Base-by-base conservation (phyloP, 2,329 filamentous ascomycete species). In the Talaromyces amestolkiae region DNA sequence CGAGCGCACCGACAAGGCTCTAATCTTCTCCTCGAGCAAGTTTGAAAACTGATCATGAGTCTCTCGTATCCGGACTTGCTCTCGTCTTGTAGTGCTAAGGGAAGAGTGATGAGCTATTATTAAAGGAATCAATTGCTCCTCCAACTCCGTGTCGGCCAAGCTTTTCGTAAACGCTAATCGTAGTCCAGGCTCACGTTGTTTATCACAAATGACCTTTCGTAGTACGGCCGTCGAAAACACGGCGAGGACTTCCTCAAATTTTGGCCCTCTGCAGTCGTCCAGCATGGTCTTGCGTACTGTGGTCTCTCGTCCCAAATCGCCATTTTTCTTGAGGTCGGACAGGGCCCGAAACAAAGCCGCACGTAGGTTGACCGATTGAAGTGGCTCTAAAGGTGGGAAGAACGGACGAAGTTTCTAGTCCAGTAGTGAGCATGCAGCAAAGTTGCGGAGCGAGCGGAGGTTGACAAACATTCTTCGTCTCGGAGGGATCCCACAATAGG, bases 241-340 rank as follows among this genome's bases (percentile, higher is more conserved):
- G 3, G 92, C 87, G 33, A 98, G 83, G 1, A 97, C 81, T 74
- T 99, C 95, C 74, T 93, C 93, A 63, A 98, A 86, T 68, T 92
- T 89, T 63, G 97, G 93, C 6, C 94, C 94, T 70, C 91, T 93
- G 79, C 95, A 99, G 72, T 99, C 94, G 74, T 99, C 95, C 61
- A 99, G 82, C 91, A 97, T 97, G 0, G 92, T 96, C 81, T 97
- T 97, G 61, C 95, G 87, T 37, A 98, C 80, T 0, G 96, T 86
- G 0, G 86, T 86, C 73, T 97, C 93, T 59, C 91, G 85, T 3
- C 92, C 91, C 9, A 98, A 82, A 0, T 89, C 82, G 35, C 93
- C 93, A 79, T 87, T 91, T 80, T 96, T 96, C 81, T 98, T 98
- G 66, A 92, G 83, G 61, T 92, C 89, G 68, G 94, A 91, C 63